A percentile compares a stretch with the other conserved stretches of the same genome.
These are phyloP conservation scores for Exophiala oligosperma DNA, from an alignment of 2,329 filamentous ascomycete genomes.

Conservation along the genomic window DNA sequence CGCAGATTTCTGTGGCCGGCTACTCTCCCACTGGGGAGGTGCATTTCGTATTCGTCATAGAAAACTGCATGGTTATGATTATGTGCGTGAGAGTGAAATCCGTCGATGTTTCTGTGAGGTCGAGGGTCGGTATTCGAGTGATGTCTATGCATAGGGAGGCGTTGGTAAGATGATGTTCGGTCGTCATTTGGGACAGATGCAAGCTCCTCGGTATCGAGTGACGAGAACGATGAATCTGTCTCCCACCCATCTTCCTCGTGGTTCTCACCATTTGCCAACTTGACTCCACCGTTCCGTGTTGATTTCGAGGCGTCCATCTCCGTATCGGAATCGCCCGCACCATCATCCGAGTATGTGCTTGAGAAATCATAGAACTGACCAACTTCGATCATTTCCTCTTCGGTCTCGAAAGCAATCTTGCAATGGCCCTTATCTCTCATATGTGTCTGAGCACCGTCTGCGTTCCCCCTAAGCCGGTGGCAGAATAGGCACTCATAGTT, in stretches of 20 bases:
- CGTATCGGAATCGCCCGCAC: slow-evolving; percentile 60
- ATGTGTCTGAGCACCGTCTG: slow-evolving; percentile 84
- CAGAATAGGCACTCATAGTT: slow-evolving; percentile 86
- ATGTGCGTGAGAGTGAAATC: slow-evolving; percentile 81
- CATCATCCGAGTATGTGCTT: slow-evolving; percentile 87
- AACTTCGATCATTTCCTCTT: slow-evolving; percentile 89
- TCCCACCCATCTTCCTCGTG: slow-evolving; percentile 81
- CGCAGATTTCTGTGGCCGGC: slow-evolving; percentile 87
- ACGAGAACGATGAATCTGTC: slow-evolving; percentile 88
- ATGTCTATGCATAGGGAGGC: slow-evolving; percentile 70
- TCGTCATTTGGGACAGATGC: slow-evolving; percentile 75
- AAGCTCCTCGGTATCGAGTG: slow-evolving; percentile 78
- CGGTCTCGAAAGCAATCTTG: slow-evolving; percentile 88
- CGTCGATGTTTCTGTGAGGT: slow-evolving; percentile 71
- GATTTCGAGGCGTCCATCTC: slow-evolving; percentile 53
- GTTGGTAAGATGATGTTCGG: slow-evolving; percentile 69
- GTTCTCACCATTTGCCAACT: slow-evolving; percentile 44
- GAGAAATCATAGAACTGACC: slow-evolving; percentile 97
- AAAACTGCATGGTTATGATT: slow-evolving; percentile 75
- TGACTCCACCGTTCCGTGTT: slow-evolving; percentile 61
- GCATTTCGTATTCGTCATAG: slow-evolving; percentile 89
- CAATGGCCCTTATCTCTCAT: slow-evolving; percentile 98
- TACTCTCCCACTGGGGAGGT: slow-evolving; percentile 84
- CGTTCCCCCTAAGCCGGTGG: slow-evolving; percentile 75
- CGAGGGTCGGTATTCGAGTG: slow-evolving; percentile 71